Conservation (phyloP, 1,284 basidiomycete species). For the Cryptococcus deneoformans region DNA sequence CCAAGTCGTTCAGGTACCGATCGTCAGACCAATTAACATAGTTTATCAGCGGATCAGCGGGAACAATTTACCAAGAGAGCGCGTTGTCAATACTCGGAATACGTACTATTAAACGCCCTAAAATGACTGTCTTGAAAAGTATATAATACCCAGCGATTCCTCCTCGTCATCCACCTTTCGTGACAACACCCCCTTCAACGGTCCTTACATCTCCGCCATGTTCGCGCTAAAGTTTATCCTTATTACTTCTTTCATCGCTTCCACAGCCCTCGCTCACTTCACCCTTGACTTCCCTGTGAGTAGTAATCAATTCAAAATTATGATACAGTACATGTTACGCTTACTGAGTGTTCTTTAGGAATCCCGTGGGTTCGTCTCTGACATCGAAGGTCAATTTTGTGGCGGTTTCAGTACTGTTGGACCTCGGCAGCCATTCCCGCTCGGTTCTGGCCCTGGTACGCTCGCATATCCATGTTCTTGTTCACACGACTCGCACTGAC, state of each 20-base stretch:
- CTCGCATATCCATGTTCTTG: neutral
- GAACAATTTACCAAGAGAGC: too few relatives aligned
- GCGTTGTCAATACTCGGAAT: too few relatives aligned
- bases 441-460: slow-evolving; percentile 58
- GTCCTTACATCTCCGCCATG: slow-evolving; percentile 1
- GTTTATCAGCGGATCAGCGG: too few relatives aligned
- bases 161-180: neutral
- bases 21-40: too few relatives aligned
- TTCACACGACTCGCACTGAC: slow-evolving; percentile 13
- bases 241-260: slow-evolving; percentile 43
- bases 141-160: too few relatives aligned
- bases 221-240: slow-evolving; percentile 23
- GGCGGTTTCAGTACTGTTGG: slow-evolving; percentile 47
- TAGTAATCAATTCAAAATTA: neutral
- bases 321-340: neutral
- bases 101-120: too few relatives aligned
- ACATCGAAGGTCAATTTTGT: slow-evolving; percentile 54
- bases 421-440: slow-evolving; percentile 62
- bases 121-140: too few relatives aligned
- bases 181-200: neutral
- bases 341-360: neutral
- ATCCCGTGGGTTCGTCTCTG: slow-evolving; percentile 59
- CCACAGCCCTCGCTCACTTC: slow-evolving; percentile 62
- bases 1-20: too few relatives aligned
- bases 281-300: slow-evolving; percentile 61